Conservation (phyloP, 75 land plant genomes). For the Pinus taeda region DNA sequence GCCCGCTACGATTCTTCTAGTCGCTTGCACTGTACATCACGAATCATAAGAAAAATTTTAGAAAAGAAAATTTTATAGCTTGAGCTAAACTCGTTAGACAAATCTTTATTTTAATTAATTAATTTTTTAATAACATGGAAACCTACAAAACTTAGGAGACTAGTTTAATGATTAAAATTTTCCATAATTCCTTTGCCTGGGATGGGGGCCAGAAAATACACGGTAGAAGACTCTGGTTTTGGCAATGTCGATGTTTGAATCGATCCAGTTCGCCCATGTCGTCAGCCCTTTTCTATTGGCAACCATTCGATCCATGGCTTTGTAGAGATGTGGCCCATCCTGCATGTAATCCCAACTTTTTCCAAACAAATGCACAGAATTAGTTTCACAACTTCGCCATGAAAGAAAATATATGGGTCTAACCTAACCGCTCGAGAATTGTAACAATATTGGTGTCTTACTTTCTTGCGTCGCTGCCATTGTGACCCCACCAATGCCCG, state of each 20-base stretch:
- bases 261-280: constrained; percentile 75
- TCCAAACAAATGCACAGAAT: not conserved
- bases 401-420: no score
- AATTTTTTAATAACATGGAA: no score
- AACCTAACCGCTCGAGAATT: no score
- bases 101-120: no score
- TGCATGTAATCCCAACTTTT: constrained; percentile 68
- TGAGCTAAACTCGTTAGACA: no score
- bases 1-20: not conserved
- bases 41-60: not conserved
- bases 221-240: constrained; percentile 64
- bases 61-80: no score
- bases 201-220: constrained; percentile 58
- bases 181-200: constrained; percentile 20
- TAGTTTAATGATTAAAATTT: no score
- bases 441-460: no score
- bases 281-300: constrained; percentile 49
- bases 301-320: constrained; percentile 52
- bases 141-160: no score
- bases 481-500: no score
- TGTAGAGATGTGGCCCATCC: constrained; percentile 22
- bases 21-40: not conserved
- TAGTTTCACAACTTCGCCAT: not conserved
- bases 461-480: no score
- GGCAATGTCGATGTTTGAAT: constrained; percentile 32